phyloP scores from a whole-genome alignment of 805 yeast species.

The Sungouiella thailandica region DNA sequence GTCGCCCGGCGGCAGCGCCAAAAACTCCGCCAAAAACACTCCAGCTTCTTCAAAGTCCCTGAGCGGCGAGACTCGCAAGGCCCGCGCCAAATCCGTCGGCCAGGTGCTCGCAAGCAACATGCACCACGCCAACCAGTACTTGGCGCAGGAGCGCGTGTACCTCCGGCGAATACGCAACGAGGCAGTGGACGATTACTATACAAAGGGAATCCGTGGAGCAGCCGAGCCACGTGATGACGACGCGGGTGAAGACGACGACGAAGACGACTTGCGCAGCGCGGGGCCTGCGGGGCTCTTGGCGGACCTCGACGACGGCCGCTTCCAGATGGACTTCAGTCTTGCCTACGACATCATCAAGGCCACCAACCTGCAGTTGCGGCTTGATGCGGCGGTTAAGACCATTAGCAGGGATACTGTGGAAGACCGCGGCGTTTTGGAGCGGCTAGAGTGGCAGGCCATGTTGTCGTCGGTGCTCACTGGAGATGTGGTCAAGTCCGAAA shows the following conservation, averaged over 20 bases:
- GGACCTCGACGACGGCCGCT: slow-evolving; percentile 39
- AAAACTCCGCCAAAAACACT: too few species aligned
- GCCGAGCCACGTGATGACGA: slow-evolving; percentile 14
- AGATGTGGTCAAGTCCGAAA: slow-evolving; percentile 88
- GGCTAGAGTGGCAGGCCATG: slow-evolving; percentile 97
- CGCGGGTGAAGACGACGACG: slow-evolving; percentile 25
- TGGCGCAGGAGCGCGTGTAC: slow-evolving; percentile 65
- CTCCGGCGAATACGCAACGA: slow-evolving; percentile 58
- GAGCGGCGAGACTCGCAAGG: slow-evolving; percentile 3
- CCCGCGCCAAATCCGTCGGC: slow-evolving; percentile 10
- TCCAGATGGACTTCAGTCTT: slow-evolving; percentile 44
- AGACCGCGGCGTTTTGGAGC: slow-evolving; percentile 55
- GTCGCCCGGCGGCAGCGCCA: too few species aligned
- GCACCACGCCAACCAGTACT: slow-evolving; percentile 33
- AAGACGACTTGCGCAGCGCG: slow-evolving; percentile 16
- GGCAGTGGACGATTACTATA: slow-evolving; percentile 64
- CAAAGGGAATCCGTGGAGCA: slow-evolving; percentile 54
- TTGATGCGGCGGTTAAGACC: slow-evolving; percentile 32
- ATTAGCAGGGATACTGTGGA: slow-evolving; percentile 36
- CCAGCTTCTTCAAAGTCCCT: too few species aligned
- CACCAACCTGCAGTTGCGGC: slow-evolving; percentile 14
- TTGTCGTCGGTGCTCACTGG: slow-evolving; percentile 86
- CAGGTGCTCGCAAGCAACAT: slow-evolving; percentile 12
- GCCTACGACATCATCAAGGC: slow-evolving; percentile 33
- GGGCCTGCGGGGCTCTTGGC: slow-evolving; percentile 26